These are phyloP conservation scores for Strigomonas culicis DNA, from an alignment of 208 protist genomes.

Conservation along the genomic window DNA sequence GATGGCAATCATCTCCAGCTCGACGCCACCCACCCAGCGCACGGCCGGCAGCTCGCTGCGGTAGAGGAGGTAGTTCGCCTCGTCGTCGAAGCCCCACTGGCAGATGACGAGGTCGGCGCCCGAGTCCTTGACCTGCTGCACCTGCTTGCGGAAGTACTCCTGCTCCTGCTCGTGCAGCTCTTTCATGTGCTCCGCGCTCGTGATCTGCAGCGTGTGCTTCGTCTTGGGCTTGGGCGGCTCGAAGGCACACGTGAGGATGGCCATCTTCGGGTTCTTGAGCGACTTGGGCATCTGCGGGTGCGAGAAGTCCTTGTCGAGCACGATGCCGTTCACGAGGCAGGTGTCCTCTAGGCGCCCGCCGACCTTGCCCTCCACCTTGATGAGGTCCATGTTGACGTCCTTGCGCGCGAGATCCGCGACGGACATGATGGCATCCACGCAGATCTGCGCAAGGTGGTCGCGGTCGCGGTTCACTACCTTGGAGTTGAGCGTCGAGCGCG, in stretches of 20 bases:
- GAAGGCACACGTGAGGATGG: conserved; percentile 99
- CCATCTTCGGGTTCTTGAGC: conserved; percentile 98
- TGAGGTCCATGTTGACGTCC: conserved; percentile 99
- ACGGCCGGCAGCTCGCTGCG: conserved; percentile 99
- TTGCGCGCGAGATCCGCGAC: conserved; percentile 98
- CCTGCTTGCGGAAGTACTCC: conserved; percentile 96
- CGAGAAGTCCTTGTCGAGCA: conserved; percentile 99
- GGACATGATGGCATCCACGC: conserved; percentile 98
- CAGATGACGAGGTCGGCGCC: conserved; percentile 99
- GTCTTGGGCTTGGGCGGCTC: conserved; percentile 99
- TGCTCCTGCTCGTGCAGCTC: conserved; percentile 97
- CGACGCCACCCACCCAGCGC: conserved; percentile 99
- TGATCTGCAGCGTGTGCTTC: conserved; percentile 98
- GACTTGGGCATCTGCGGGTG: conserved; percentile 97
- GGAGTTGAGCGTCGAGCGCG: conserved; percentile 98
- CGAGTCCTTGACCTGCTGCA: conserved; percentile 93
- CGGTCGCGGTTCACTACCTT: conserved; percentile 98
- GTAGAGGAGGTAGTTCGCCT: conserved; percentile 99
- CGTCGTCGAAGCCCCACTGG: conserved; percentile 99
- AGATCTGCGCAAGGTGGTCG: conserved; percentile 97
- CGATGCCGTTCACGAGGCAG: conserved; percentile 97
- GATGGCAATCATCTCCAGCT: conserved; percentile 99
- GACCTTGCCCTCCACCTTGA: conserved; percentile 98
- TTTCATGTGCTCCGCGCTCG: conserved; percentile 92
- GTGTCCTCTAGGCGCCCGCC: conserved; percentile 98